phyloP scores from a whole-genome alignment of 441 rosid genomes.

The Biscutella laevigata region DNA sequence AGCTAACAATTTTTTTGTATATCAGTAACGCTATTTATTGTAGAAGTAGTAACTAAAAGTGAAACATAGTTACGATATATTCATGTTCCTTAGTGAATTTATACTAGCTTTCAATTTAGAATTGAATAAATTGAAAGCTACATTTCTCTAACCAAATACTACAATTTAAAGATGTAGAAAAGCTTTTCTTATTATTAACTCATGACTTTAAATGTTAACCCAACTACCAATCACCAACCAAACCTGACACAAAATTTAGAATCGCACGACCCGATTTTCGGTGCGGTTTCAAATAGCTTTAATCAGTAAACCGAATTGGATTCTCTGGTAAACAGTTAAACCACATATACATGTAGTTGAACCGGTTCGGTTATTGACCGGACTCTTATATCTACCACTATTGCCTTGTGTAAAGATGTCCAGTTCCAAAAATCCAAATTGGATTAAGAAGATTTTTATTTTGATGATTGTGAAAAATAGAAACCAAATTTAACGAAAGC shows the following conservation, averaged over 20 bases:
- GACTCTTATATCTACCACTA: neutral
- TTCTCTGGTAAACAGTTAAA: neutral
- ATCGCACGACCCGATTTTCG: neutral
- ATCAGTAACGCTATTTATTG: neutral
- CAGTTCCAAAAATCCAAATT: neutral
- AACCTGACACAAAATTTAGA: conserved; percentile 12
- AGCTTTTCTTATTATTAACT: neutral
- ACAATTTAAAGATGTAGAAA: neutral
- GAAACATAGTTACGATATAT: neutral
- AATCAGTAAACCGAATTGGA: conserved; percentile 3
- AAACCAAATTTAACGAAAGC: too few species aligned
- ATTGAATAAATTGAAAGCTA: conserved; percentile 6
- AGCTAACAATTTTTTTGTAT: neutral
- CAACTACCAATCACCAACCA: conserved; percentile 15
- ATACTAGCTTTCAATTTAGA: neutral
- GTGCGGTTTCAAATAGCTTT: too few species aligned
- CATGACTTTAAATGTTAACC: conserved; percentile 20
- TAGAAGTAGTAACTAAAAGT: neutral
- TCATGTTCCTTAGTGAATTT: neutral
- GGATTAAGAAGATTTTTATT: too few species aligned
- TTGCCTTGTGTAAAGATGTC: neutral
- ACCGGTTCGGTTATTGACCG: conserved; percentile 3
- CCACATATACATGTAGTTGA: neutral
- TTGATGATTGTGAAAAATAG: too few species aligned
- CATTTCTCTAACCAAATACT: conserved; percentile 11